These are phyloP conservation scores for Dendrostoma leiphaemia DNA, from an alignment of 2,329 filamentous ascomycete species.

Conservation along the genomic window DNA sequence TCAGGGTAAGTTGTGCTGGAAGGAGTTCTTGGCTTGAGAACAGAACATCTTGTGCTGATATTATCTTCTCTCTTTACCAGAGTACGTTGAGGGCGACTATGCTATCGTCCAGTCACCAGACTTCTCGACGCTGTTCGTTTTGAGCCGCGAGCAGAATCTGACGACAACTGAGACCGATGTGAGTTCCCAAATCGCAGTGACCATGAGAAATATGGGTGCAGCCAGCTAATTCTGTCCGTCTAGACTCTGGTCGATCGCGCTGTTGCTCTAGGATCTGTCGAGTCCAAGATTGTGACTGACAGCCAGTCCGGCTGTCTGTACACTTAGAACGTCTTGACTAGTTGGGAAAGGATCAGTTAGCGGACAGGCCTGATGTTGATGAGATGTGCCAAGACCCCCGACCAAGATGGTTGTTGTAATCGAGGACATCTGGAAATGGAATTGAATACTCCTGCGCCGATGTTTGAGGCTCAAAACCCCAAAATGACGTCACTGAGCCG, in stretches of 20 bases:
- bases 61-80: background rate
- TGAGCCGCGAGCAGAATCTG: constrained; percentile 21
- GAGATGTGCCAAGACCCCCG: background rate
- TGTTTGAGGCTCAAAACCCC: background rate
- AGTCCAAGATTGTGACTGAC: constrained; percentile 10
- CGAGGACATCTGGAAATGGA: background rate
- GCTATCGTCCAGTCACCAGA: constrained; percentile 22
- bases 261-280: constrained; percentile 11
- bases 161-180: constrained; percentile 17
- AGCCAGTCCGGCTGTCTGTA: constrained; percentile 14
- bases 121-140: constrained; percentile 19
- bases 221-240: background rate
- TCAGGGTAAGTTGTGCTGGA: constrained; percentile 17
- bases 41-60: too few species aligned
- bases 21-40: background rate
- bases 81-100: constrained; percentile 19
- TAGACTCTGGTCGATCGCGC: constrained; percentile 13
- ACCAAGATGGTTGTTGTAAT: background rate
- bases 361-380: too few species aligned
- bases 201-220: background rate
- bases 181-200: background rate
- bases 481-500: constrained; percentile 10
- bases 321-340: too few species aligned
- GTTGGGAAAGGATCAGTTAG: too few species aligned
- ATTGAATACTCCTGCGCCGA: background rate